These are phyloP conservation scores for Hypoxylon sp. DNA, from an alignment of 2,329 filamentous ascomycete species.

Conservation along the genomic window DNA sequence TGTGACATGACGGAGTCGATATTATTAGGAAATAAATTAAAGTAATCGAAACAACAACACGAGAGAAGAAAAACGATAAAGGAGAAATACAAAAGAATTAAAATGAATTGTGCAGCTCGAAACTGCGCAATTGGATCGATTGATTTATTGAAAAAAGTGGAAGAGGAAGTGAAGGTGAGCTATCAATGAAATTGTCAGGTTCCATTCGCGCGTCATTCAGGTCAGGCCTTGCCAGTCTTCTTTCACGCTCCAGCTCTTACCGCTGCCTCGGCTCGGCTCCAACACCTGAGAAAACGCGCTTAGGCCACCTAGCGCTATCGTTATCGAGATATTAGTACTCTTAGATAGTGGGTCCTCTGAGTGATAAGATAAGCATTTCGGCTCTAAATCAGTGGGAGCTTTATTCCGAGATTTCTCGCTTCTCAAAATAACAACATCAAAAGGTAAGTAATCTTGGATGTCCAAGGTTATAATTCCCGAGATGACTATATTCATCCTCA, in stretches of 20 bases:
- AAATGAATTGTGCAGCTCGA: constrained; percentile 15
- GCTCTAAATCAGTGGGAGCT: not conserved
- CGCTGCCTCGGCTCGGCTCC: constrained; percentile 34
- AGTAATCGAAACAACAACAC: constrained; percentile 24
- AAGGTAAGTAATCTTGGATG: no score
- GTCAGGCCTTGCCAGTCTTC: not conserved
- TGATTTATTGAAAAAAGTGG: constrained; percentile 17
- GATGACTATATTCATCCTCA: no score
- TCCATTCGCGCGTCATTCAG: constrained; percentile 24
- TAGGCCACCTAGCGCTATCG: constrained; percentile 12
- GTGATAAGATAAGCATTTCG: constrained; percentile 17
- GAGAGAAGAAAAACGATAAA: constrained; percentile 17
- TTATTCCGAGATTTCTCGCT: not conserved
- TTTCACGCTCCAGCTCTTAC: constrained; percentile 23
- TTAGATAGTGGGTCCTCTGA: no score
- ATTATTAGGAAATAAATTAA: constrained; percentile 13
- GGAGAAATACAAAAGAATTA: constrained; percentile 15
- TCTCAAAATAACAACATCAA: no score
- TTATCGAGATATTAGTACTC: not conserved
- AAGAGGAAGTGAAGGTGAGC: constrained; percentile 30
- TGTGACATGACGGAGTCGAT: constrained; percentile 41
- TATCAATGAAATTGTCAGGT: constrained; percentile 17
- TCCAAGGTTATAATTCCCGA: no score
- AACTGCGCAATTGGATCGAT: constrained; percentile 23
- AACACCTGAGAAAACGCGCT: constrained; percentile 12